A percentile compares a stretch with the other conserved stretches of the same genome.
Evolutionary conservation across 352 stramenopile genomes (phyloP).

Genomic region (Pythium aquatile): DNA sequence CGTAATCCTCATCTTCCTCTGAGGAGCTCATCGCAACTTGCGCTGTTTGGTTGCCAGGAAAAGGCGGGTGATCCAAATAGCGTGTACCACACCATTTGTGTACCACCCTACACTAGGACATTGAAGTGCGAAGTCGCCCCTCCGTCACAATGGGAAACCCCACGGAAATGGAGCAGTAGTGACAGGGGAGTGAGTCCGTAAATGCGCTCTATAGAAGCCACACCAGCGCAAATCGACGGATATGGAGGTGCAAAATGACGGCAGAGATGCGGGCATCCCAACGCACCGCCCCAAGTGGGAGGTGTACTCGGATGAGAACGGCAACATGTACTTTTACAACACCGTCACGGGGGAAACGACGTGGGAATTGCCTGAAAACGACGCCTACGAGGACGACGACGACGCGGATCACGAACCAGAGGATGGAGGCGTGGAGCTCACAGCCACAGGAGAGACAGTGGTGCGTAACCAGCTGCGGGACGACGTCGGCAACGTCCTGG

Average conservation of each 20-base stretch:
- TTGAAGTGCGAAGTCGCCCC: conserved; percentile 20
- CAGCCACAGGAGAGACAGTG: conserved; percentile 11
- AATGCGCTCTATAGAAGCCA: background rate
- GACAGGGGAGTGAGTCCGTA: background rate
- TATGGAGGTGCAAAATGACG: background rate
- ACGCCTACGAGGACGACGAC: conserved; percentile 22
- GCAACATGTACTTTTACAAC: conserved; percentile 81
- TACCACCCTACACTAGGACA: conserved; percentile 14
- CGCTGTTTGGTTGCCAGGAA: background rate
- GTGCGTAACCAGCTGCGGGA: conserved; percentile 21
- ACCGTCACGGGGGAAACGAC: conserved; percentile 56
- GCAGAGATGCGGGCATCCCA: background rate
- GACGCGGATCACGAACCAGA: background rate
- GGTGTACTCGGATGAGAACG: conserved; percentile 58
- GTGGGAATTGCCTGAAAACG: conserved; percentile 62
- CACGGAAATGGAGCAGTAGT: background rate
- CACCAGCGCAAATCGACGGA: no score
- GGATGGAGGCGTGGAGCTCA: background rate
- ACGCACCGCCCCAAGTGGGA: conserved; percentile 45
- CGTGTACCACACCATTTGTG: conserved; percentile 1
- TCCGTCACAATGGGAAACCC: background rate
- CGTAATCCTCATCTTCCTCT: conserved; percentile 66
- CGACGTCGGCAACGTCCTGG: conserved; percentile 18
- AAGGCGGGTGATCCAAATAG: background rate
- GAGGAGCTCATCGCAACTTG: conserved; percentile 54